Base-by-base conservation (phyloP, 225 moss, liverwort and hornwort species). In the Antitrichia curtipendula region DNA sequence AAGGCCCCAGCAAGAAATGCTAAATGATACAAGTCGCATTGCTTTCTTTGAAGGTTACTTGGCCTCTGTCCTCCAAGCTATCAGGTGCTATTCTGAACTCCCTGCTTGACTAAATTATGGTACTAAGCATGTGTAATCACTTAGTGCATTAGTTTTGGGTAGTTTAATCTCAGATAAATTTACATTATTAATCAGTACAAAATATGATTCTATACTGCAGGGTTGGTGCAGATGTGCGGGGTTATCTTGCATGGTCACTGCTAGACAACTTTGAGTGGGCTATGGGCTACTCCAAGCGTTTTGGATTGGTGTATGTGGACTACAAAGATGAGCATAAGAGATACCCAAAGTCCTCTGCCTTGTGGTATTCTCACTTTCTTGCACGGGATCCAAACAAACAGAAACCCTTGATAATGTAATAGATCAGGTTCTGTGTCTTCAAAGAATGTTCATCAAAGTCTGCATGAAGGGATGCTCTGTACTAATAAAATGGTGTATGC, bases 41-140 rank as follows among this genome's bases (percentile, higher is more conserved):
- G 74, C 88, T 65, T 98, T 64, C 85, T 96, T 95, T 88, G 85
- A 94, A 66, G 91, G 86, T 47, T 96, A 96, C 82, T 58, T 96
- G 53, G 77, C 76, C 61, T 86, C 91, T 90, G 57, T 90, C 28
- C 83, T 94, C 41, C 71, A 81, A 52, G 87, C 94, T 54, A 87
- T 92, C 72, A 87, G 92, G 94, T 92, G 81, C 75, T 68, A 66
- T n/a, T 84, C 58, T 73, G 49, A 84, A 79, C 64, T 63, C 72
- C 71, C 32, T 47, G 58, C 23, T 90, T 6, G 58, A 66, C 78
- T 32, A 27, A 59, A 27, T 41, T 22, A 38, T 58, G 81, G 28
- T 56, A 50, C 38, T 66, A 40, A 80, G 73, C 45, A 8, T 65
- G 15, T 36, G 23, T 15, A 54, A 54, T 76, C n/a, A n/a, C 54